Conservation (phyloP, 192 early-diverging fungal species). For the Coemansia sp. region DNA sequence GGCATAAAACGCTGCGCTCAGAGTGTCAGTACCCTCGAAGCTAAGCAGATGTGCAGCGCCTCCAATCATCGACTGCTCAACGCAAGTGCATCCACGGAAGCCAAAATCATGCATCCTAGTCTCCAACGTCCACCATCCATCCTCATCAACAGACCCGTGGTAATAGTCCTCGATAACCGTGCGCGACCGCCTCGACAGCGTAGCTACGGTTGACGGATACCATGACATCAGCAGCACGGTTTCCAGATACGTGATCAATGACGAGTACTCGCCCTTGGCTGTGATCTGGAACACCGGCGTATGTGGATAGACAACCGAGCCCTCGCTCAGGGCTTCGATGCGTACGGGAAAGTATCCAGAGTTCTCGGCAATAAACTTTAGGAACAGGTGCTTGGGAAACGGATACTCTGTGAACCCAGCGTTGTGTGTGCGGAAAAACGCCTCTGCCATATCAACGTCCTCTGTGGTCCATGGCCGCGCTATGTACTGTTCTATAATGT, state of each 20-base stretch:
- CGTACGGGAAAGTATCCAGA: conserved; percentile 85
- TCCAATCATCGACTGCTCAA: conserved; percentile 87
- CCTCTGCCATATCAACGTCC: conserved; percentile 68
- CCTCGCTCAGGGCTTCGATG: conserved; percentile 80
- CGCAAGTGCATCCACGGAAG: conserved; percentile 85
- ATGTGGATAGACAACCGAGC: conserved; percentile 79
- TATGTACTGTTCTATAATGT: conserved; percentile 81
- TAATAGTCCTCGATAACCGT: conserved; percentile 66
- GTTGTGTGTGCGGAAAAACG: conserved; percentile 79
- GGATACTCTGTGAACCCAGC: conserved; percentile 66
- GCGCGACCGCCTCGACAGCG: conserved; percentile 70
- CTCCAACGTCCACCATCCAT: conserved; percentile 55
- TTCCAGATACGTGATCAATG: conserved; percentile 83
- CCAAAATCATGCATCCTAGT: conserved; percentile 88
- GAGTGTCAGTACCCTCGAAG: conserved; percentile 80
- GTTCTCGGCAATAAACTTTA: conserved; percentile 76
- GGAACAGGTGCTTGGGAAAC: conserved; percentile 78
- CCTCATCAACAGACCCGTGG: conserved; percentile 67
- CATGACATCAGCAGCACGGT: conserved; percentile 82
- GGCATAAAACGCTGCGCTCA: conserved; percentile 78
- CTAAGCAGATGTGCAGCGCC: conserved; percentile 85
- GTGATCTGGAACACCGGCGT: conserved; percentile 83
- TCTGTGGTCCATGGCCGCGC: conserved; percentile 64
- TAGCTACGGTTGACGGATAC: conserved; percentile 89
- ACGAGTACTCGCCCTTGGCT: conserved; percentile 69